phyloP scores from a whole-genome alignment of 1,284 basidiomycete genomes.

The Salmacisia buchloeana region DNA sequence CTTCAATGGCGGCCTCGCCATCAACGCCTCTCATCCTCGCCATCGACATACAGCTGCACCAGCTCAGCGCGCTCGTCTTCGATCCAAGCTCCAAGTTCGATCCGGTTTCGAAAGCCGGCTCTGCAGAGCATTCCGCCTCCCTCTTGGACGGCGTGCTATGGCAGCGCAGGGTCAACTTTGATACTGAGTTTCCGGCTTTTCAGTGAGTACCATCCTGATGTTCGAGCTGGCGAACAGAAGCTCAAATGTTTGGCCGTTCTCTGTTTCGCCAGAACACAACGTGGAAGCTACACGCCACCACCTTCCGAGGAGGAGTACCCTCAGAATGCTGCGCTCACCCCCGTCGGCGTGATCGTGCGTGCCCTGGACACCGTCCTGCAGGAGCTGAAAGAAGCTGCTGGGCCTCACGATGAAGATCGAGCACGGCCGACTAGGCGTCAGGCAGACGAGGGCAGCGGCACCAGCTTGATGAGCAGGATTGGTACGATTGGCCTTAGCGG shows the following conservation, averaged over 20 bases:
- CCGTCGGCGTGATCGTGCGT: neutral
- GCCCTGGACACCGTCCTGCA: neutral
- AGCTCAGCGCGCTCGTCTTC: slow-evolving; percentile 1
- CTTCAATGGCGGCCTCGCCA: neutral
- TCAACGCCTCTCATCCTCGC: neutral
- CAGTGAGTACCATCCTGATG: neutral
- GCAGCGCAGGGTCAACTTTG: too few species aligned
- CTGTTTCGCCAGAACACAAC: neutral
- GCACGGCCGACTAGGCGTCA: neutral
- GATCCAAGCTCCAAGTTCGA: neutral
- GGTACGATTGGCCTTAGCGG: neutral
- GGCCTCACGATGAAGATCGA: too few species aligned
- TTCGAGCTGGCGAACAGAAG: neutral
- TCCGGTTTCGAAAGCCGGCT: neutral
- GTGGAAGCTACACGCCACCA: neutral
- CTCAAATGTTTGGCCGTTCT: neutral
- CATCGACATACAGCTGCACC: slow-evolving; percentile 1
- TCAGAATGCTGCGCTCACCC: neutral
- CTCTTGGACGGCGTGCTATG: neutral
- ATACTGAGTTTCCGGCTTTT: too few species aligned
- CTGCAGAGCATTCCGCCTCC: neutral
- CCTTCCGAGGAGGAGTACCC: neutral
- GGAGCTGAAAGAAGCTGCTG: neutral
- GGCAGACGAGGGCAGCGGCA: neutral
- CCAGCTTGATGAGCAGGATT: neutral